Conservation (phyloP, 179 eudicot species). For the Sideroxylon spinosum region DNA sequence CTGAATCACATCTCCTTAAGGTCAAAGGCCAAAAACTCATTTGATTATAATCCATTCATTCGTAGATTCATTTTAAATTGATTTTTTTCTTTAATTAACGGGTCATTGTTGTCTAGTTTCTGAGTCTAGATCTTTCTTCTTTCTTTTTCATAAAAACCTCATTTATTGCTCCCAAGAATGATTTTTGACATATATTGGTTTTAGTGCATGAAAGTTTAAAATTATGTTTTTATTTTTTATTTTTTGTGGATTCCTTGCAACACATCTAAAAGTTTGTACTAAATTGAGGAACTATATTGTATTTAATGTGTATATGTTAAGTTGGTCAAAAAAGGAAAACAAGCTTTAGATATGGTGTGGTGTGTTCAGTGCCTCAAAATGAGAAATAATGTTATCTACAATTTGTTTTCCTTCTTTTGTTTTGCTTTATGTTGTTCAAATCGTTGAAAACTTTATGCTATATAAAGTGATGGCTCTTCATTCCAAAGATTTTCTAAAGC, state of each 20-base stretch:
- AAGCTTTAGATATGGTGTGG: neutral
- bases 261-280: neutral
- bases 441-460: too few species aligned
- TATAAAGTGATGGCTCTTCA: neutral
- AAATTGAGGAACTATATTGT: neutral
- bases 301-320: too few species aligned
- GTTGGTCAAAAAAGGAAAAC: constrained; percentile 2
- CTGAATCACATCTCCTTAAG: too few species aligned
- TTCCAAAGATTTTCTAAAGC: neutral
- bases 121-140: neutral
- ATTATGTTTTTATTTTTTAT: neutral
- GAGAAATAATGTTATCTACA: neutral
- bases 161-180: neutral
- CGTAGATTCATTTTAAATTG: neutral
- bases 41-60: neutral
- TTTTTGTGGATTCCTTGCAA: neutral
- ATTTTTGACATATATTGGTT: neutral
- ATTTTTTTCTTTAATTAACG: too few species aligned
- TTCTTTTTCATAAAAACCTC: neutral
- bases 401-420: too few species aligned
- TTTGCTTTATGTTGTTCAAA: too few species aligned
- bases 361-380: neutral
- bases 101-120: neutral
- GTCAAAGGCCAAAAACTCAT: too few species aligned
- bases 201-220: neutral